These are phyloP conservation scores for Ophiocytium majus DNA, from an alignment of 352 stramenopile genomes.

Conservation along the genomic window DNA sequence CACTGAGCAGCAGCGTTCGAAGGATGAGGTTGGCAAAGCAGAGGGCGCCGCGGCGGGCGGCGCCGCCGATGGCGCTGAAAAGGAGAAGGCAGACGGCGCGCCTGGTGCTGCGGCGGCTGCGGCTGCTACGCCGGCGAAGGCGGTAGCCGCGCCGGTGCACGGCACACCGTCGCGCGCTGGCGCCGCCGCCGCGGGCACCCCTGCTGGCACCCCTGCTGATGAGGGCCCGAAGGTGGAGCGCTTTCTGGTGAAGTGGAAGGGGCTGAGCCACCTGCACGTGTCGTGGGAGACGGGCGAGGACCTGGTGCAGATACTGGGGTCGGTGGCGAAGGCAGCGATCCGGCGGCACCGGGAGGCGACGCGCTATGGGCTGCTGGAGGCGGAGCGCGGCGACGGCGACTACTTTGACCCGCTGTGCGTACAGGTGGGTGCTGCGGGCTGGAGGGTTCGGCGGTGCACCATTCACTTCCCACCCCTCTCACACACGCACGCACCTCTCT, in stretches of 20 bases:
- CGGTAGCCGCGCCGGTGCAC: constrained; percentile 52
- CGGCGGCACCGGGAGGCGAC: constrained; percentile 27
- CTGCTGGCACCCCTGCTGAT: no score
- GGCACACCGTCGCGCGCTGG: not conserved
- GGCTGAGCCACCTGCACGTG: constrained; percentile 93
- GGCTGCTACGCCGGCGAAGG: not conserved
- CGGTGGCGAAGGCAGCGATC: constrained; percentile 27
- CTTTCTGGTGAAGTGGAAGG: constrained; percentile 99
- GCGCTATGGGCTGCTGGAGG: constrained; percentile 31
- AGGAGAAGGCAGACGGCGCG: no score
- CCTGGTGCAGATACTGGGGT: constrained; percentile 63
- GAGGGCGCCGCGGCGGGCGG: no score
- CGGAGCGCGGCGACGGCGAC: constrained; percentile 47
- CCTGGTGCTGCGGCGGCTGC: not conserved
- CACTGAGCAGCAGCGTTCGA: no score
- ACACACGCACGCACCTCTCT: not conserved
- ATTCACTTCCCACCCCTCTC: not conserved
- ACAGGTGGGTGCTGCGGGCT: not conserved
- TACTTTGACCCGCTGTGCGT: constrained; percentile 42
- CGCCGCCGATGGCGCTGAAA: no score
- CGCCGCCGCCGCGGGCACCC: no score
- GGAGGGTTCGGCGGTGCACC: not conserved
- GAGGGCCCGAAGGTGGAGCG: constrained; percentile 67
- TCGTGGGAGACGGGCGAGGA: constrained; percentile 93
- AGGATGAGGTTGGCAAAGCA: no score